Evolutionary conservation across 208 protist genomes (phyloP).

Genomic region (Lotmaria passim): DNA sequence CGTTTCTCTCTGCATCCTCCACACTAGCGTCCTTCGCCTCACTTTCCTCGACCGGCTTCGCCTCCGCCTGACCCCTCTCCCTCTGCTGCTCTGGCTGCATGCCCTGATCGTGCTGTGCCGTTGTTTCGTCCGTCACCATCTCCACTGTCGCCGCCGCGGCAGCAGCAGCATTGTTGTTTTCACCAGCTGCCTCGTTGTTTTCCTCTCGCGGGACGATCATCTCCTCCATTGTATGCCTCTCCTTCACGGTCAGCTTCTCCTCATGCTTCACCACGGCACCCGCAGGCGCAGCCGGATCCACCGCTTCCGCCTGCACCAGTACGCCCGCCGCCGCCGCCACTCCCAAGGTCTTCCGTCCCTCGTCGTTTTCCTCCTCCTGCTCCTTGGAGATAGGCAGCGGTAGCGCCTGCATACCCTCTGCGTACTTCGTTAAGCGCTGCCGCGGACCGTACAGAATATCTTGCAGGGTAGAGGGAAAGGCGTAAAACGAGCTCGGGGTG

Average conservation of each 20-base stretch:
- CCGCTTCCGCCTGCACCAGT: not conserved
- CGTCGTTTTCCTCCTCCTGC: not conserved
- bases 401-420: constrained; percentile 20
- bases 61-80: not conserved
- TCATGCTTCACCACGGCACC: no score
- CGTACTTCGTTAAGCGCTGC: constrained; percentile 33
- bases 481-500: constrained; percentile 22
- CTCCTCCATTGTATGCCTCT: no score
- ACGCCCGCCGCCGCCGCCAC: not conserved
- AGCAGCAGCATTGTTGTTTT: no score
- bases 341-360: not conserved
- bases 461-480: constrained; percentile 29
- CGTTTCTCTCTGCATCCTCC: not conserved
- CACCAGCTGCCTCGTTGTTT: no score
- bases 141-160: no score
- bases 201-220: no score
- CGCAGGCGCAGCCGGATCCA: no score
- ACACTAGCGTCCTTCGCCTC: not conserved
- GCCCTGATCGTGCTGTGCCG: no score
- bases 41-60: not conserved
- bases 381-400: not conserved
- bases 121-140: no score
- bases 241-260: no score
- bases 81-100: no score
- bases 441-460: constrained; percentile 37